These are phyloP conservation scores for Casuarina cunninghamiana DNA, from an alignment of 306 rosid genomes.

Conservation along the genomic window DNA sequence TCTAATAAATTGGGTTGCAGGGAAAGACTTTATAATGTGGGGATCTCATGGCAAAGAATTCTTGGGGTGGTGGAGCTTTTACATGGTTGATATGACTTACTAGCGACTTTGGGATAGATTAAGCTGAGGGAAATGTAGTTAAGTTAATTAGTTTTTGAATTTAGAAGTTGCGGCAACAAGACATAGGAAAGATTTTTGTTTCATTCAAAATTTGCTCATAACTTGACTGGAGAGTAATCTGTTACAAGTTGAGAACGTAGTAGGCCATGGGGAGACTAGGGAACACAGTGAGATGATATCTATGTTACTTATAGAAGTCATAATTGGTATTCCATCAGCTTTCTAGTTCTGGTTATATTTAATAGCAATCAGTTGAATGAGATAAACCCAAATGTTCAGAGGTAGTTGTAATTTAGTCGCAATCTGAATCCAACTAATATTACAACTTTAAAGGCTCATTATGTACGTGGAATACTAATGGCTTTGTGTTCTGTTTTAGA, in stretches of 20 bases:
- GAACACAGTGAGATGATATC: background rate
- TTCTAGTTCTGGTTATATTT: background rate
- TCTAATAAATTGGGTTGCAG: too few relatives aligned
- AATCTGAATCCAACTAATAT: background rate
- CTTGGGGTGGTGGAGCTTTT: background rate
- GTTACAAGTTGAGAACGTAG: background rate
- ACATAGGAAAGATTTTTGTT: background rate
- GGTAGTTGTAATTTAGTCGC: too few relatives aligned
- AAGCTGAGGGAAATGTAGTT: background rate
- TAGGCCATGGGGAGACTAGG: background rate
- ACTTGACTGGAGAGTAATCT: background rate
- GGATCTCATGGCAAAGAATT: background rate
- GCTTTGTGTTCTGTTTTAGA: background rate
- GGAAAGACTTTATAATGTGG: too few relatives aligned
- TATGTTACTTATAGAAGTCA: background rate
- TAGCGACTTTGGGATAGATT: too few relatives aligned
- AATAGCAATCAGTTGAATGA: background rate
- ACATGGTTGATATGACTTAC: background rate
- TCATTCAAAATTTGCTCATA: background rate
- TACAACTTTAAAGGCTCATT: background rate
- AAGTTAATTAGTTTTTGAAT: too few relatives aligned
- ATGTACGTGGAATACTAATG: background rate
- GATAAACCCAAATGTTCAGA: background rate
- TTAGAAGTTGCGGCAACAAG: too few relatives aligned
- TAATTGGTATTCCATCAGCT: background rate